Evolutionary conservation across 2,329 filamentous ascomycete species (phyloP), one percentile per base, ranked within the genome.

Genomic region (Bipolaris oryzae): DNA sequence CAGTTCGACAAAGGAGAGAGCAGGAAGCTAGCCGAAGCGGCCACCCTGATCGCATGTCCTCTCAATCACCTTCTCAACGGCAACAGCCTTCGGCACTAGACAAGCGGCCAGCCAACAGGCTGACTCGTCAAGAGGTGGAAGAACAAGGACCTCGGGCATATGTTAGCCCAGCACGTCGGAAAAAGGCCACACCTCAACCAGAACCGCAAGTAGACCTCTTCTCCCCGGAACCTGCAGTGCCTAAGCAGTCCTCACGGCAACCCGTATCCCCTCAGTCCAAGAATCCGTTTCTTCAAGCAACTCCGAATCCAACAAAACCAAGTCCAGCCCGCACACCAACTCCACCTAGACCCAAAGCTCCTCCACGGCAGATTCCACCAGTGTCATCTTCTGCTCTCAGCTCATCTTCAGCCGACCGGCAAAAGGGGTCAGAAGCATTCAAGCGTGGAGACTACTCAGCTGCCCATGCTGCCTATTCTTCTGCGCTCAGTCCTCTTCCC

Each of bases 361-460:
- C 84, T 31, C 75, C 81, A 37, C 83, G 88, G 13, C 81, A 82
- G 34, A 81, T 90, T 33, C 93, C 94, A 1, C 72, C 83, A 1
- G 80, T 96, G 11, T 88, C 90, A 3, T 78, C 87, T 1, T 83
- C 87, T 6, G 87, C 88, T 0, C 81, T 97, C 16, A 85, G 89
- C 61, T 86, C 86, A 3, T 96, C 92, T 9, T 89, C 89, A n/a
- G 84, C 86, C 44, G 86, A 95, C 68, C 89, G 95, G 13, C 83
- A 89, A 45, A 87, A 88, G 61, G 95, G 94, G 16, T 91, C 92
- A 9, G 89, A 90, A 50, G 90, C 96, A 63, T 98, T 96, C 79
- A 98, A 97, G 77, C 87, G 91, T 34, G 95, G 95, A 33, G 95
- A 99, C 75, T 99, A 92, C 75, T 89, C 91, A 16, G 85, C 90